Evolutionary conservation across 805 yeast genomes (phyloP), one percentile per base, ranked within the genome.

Genomic region (Cyberlindnera misumaiensis): DNA sequence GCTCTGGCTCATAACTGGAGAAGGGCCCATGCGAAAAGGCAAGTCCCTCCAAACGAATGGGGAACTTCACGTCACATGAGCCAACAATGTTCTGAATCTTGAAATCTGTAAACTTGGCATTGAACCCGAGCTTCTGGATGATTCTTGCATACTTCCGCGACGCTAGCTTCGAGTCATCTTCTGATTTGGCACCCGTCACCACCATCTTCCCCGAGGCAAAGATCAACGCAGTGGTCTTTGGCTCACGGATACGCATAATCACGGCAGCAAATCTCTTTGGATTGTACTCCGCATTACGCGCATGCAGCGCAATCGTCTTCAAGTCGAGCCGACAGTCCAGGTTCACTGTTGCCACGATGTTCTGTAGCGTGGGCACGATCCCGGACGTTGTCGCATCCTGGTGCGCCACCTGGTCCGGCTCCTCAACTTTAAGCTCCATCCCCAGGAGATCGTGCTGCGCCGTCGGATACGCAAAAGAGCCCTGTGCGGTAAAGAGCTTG

Each of bases 171-270:
- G 97, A 87, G 60, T 93, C 97, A 59, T 93, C 97, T 62, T 93
- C 98, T 28, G 95, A 83, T 63, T 93, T 93, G 17, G 98, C 98
- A 75, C 98, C 98, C 24, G 97, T 93, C 12, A 93, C 98, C 51
- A 93, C 98, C 98, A 93, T 93, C 64, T 93, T 93, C 56, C 98
- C 98, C 2, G 97, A 88, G 2, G 98, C 98, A 63, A 93, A 93
- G 49, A 93, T 93, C 51, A 93, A 72, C 0, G 98, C 97, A 2
- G 98, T 93, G 1, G 98, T 93, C 63, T 93, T 93, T 13, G 98
- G 98, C 62, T 93, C 98, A 64, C 98, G 78, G 52, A 93, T 93
- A 73, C 98, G 85, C 98, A 93, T 93, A 52, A 93, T 93, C 35
- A 93, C 98, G 42, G 98, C 98, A 11, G 98, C 98, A 69, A 93